Conservation (phyloP, 2,329 filamentous ascomycete species). For the Furcasterigmium sp. region DNA sequence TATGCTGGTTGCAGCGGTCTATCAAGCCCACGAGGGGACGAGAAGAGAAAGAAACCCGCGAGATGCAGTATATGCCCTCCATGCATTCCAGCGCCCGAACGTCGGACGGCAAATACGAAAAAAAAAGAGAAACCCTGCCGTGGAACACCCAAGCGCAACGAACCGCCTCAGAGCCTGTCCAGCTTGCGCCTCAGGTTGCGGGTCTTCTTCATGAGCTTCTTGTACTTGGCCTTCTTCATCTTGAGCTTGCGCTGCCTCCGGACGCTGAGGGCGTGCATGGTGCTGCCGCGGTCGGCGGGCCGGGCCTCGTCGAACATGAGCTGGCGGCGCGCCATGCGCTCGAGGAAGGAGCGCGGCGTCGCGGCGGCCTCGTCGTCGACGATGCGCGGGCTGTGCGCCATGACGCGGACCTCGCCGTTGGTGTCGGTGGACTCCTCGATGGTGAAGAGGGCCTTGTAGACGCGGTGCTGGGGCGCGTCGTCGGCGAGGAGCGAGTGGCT, state of each 20-base stretch:
- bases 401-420: slow-evolving; percentile 54
- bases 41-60: no score
- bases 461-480: slow-evolving; percentile 42
- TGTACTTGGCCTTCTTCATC: slow-evolving; percentile 99
- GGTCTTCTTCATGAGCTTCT: slow-evolving; percentile 95
- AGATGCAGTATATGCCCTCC: no score
- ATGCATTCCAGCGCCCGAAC: no score
- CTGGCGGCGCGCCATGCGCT: slow-evolving; percentile 64
- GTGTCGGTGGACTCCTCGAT: slow-evolving; percentile 61
- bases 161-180: slow-evolving; percentile 53
- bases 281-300: slow-evolving; percentile 28
- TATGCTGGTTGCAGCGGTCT: no score
- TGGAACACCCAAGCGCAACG: not conserved
- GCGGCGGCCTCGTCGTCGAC: slow-evolving; percentile 41
- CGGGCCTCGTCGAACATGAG: slow-evolving; percentile 51
- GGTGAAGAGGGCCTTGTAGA: slow-evolving; percentile 61
- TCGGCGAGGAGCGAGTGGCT: slow-evolving; percentile 21
- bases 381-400: slow-evolving; percentile 55
- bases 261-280: slow-evolving; percentile 82
- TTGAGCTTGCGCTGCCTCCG: slow-evolving; percentile 88
- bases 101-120: no score
- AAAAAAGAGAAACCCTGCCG: no score
- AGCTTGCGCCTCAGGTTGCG: slow-evolving; percentile 83
- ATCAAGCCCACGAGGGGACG: no score
- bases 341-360: slow-evolving; percentile 57